Conservation (phyloP, 2,329 filamentous ascomycete genomes). For the Colletotrichum sp. region DNA sequence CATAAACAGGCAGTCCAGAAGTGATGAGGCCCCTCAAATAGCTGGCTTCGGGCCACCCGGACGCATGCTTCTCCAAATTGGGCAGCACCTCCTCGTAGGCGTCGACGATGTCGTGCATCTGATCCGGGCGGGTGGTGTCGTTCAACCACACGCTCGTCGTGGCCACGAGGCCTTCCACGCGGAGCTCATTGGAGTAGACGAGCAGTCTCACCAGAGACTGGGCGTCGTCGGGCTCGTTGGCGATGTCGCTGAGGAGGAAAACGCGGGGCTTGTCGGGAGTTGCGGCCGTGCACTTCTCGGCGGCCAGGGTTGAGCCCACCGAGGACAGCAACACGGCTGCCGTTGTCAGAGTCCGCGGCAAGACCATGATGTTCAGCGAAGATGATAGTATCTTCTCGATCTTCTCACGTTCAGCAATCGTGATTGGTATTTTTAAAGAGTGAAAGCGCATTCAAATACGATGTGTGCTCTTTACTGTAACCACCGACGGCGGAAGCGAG, state of each 20-base stretch:
- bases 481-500: not conserved
- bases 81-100: constrained; percentile 39
- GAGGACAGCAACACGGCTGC: not conserved
- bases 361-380: not conserved
- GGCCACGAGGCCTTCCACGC: constrained; percentile 38
- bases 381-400: not conserved
- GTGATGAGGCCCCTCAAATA: not conserved
- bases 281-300: not conserved
- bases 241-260: constrained; percentile 40
- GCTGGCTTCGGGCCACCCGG: not conserved
- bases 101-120: constrained; percentile 38
- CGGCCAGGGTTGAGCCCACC: not conserved
- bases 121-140: constrained; percentile 31
- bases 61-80: constrained; percentile 33
- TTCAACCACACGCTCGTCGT: constrained; percentile 42
- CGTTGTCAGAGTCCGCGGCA: not conserved
- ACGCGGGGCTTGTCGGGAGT: constrained; percentile 26
- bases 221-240: constrained; percentile 41
- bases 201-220: constrained; percentile 39
- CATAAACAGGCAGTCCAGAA: not conserved
- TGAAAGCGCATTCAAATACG: not conserved
- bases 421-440: not conserved
- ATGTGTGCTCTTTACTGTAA: not conserved
- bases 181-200: constrained; percentile 41
- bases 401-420: not conserved